Evolutionary conservation across 2,329 filamentous ascomycete genomes (phyloP).

Genomic region (Colletotrichum graminicola): DNA sequence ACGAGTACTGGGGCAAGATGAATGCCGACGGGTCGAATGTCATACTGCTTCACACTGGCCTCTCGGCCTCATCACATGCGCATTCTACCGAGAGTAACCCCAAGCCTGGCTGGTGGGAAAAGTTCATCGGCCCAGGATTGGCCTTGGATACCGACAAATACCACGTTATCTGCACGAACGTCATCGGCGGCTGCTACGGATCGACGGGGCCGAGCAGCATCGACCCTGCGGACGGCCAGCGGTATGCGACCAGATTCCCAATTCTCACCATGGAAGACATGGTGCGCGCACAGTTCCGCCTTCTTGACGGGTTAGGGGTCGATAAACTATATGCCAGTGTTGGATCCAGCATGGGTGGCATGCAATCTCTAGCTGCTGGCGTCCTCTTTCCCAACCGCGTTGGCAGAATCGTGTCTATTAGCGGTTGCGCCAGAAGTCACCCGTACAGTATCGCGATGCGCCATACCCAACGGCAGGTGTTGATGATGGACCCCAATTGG

Average conservation of each 20-base stretch:
- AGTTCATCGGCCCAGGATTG: slow-evolving; percentile 90
- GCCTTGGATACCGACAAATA: slow-evolving; percentile 93
- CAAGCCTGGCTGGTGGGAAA: slow-evolving; percentile 98
- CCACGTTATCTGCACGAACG: slow-evolving; percentile 95
- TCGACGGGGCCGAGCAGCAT: slow-evolving; percentile 91
- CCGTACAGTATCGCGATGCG: slow-evolving; percentile 99
- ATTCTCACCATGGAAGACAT: slow-evolving; percentile 97
- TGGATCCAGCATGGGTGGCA: slow-evolving; percentile 97
- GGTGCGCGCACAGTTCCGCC: slow-evolving; percentile 93
- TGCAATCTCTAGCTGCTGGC: slow-evolving; percentile 93
- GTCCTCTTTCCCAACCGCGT: slow-evolving; percentile 86
- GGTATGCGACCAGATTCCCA: slow-evolving; percentile 94
- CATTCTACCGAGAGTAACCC: slow-evolving; percentile 90
- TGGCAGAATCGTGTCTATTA: slow-evolving; percentile 86
- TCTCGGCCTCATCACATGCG: slow-evolving; percentile 97
- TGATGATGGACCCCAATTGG: slow-evolving; percentile 99
- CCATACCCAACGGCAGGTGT: slow-evolving; percentile 94
- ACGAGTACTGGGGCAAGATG: slow-evolving; percentile 90
- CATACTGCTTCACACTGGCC: slow-evolving; percentile 91
- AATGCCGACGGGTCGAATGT: slow-evolving; percentile 87
- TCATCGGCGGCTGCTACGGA: slow-evolving; percentile 94
- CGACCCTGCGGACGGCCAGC: slow-evolving; percentile 88
- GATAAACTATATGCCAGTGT: slow-evolving; percentile 89
- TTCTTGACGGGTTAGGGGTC: slow-evolving; percentile 85
- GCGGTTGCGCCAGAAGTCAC: slow-evolving; percentile 92